A percentile compares a stretch with the other conserved stretches of the same genome.
These are phyloP conservation scores for Vaccinium macrocarpon DNA, from an alignment of 148 eudicot species.

Conservation along the genomic window DNA sequence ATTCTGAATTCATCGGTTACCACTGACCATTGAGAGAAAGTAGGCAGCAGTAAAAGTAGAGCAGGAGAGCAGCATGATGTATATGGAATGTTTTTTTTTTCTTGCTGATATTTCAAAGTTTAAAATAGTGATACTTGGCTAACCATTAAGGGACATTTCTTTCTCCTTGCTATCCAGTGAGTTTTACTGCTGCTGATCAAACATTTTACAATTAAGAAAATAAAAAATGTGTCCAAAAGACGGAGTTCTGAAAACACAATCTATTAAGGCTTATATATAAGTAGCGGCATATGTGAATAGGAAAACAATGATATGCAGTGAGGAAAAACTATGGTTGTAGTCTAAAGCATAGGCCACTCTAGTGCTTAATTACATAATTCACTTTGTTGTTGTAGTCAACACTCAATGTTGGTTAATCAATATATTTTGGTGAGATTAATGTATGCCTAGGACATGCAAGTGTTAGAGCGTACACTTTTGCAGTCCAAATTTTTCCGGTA, in stretches of 20 bases:
- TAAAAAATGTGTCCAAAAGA: neutral
- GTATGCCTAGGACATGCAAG: neutral
- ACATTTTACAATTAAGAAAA: neutral
- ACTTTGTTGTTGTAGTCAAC: neutral
- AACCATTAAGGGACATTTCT: neutral
- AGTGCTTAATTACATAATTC: neutral
- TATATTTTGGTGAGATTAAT: neutral
- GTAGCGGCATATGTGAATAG: neutral
- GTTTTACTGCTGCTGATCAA: neutral
- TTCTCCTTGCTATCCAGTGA: neutral
- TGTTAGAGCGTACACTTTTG: neutral
- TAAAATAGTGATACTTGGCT: neutral
- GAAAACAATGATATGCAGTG: neutral
- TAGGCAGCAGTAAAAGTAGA: no score
- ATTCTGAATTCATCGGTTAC: neutral
- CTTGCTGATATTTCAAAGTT: no score
- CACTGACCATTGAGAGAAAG: neutral
- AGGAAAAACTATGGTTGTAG: neutral
- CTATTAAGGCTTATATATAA: neutral
- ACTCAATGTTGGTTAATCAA: neutral
- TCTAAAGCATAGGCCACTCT: neutral
- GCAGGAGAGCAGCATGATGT: no score
- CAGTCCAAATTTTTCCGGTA: neutral
- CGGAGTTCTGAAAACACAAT: no score
- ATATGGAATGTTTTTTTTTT: no score